Conservation (phyloP, 2,329 filamentous ascomycete species). For the Aspergillus sp. region DNA sequence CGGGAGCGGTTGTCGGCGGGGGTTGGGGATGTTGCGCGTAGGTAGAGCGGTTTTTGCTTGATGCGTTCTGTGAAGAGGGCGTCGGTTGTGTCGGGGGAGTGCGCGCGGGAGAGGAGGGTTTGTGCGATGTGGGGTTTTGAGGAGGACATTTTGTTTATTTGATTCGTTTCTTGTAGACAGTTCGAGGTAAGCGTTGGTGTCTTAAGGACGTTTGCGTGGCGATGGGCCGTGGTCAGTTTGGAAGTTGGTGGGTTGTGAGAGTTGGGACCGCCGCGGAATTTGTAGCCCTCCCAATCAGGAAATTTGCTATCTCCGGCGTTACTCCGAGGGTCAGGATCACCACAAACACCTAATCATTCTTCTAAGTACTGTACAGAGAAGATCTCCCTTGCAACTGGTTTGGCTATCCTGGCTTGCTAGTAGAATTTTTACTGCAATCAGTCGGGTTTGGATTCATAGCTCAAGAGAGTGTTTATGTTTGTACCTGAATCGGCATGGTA, state of each 20-base stretch:
- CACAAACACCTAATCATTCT: background rate
- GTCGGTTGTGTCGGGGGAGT: constrained; percentile 71
- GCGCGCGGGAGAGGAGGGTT: constrained; percentile 74
- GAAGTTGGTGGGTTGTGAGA: background rate
- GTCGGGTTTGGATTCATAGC: too few species aligned
- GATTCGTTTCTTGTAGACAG: background rate
- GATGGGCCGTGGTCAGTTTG: background rate
- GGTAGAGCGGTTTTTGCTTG: constrained; percentile 77
- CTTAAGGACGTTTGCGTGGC: background rate
- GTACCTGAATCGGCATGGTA: too few species aligned
- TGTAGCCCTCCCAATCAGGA: background rate
- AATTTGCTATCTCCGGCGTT: background rate
- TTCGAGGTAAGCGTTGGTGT: background rate
- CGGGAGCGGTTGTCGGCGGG: constrained; percentile 57
- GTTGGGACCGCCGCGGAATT: background rate
- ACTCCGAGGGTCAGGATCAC: background rate
- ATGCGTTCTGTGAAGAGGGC: constrained; percentile 82
- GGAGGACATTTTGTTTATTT: constrained; percentile 24
- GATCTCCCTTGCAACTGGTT: background rate
- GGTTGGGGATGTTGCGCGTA: constrained; percentile 75
- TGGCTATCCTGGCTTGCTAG: background rate
- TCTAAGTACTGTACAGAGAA: background rate
- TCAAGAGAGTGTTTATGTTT: too few species aligned
- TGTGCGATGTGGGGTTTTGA: constrained; percentile 55
- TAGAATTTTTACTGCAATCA: background rate